These are phyloP conservation scores for Paramyrothecium roridum DNA, from an alignment of 2,329 filamentous ascomycete genomes.

Conservation along the genomic window DNA sequence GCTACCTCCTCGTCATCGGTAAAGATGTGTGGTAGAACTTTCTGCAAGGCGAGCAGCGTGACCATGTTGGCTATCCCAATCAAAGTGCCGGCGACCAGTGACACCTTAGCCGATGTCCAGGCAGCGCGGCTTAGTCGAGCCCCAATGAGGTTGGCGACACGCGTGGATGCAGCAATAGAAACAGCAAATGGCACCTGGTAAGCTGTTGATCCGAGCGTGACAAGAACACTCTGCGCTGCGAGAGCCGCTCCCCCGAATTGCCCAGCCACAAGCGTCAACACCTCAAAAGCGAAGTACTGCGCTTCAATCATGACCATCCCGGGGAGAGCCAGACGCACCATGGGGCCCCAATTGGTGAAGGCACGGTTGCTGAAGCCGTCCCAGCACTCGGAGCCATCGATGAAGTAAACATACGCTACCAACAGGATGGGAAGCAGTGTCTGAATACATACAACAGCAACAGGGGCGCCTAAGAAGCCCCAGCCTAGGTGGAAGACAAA, in stretches of 20 bases:
- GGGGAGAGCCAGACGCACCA: conserved; percentile 80
- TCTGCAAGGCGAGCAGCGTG: conserved; percentile 62
- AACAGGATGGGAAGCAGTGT: conserved; percentile 70
- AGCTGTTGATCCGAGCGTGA: conserved; percentile 71
- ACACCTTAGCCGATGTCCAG: conserved; percentile 71
- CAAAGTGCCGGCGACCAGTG: conserved; percentile 57
- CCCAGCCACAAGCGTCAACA: conserved; percentile 74
- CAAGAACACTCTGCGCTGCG: conserved; percentile 80
- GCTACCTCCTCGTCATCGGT: conserved; percentile 67
- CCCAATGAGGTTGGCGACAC: conserved; percentile 85
- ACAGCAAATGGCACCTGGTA: conserved; percentile 90
- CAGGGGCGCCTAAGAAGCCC: conserved; percentile 74
- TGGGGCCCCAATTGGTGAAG: conserved; percentile 68
- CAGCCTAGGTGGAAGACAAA: conserved; percentile 66
- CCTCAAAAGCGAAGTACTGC: conserved; percentile 86
- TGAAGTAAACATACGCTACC: conserved; percentile 68
- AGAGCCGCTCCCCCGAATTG: conserved; percentile 74
- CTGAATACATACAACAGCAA: conserved; percentile 73
- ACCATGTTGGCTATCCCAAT: conserved; percentile 74
- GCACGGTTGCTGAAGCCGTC: conserved; percentile 68
- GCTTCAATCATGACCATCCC: conserved; percentile 90
- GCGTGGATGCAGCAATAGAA: conserved; percentile 81
- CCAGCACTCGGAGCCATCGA: conserved; percentile 75
- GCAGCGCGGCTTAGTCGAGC: conserved; percentile 75
- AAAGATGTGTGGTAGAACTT: conserved; percentile 70